Base-by-base conservation (phyloP, 2,329 filamentous ascomycete genomes). In the Dactylella cylindrospora region DNA sequence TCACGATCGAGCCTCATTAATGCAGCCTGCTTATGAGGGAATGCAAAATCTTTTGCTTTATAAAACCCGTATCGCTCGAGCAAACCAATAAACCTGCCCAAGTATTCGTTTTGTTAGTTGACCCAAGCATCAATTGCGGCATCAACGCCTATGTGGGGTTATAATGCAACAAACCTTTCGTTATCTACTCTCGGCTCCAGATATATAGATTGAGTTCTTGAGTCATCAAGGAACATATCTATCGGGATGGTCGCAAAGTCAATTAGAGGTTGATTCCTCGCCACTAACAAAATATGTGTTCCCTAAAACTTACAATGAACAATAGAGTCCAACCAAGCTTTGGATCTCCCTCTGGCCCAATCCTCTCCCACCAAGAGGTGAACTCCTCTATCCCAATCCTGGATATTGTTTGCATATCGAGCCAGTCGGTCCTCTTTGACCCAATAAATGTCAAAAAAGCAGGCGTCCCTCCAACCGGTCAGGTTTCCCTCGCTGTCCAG, bases 401-500 rank as follows among this genome's bases (percentile, higher is more conserved):
- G 81, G 0, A 84, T 82, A 2, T 80, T 79, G 17, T 79, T 79
- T 0, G 71, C 83, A 66, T 88, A 78, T 40, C 78, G 80, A 0
- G 88, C 89, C 0, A 98, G 72, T 0, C 78, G 75, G 70, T 97
- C 93, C 71, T 98, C 93, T 70, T 95, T 95, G 2, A 93, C 89
- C 91, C 93, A 98, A 75, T 98, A 98, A 26, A 98, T 80, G 75
- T 98, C 93, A 71, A 98, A 96, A 72, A 94, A 98, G 0, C 90
- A 93, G 28, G 50, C 28, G 49, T 65, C 45, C 49, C 43, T 44
- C 60, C 66, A 65, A 3, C n/a, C 19, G 1, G 51, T 64, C 13
- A 55, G 44, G 29, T 47, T 36, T 22, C 45, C 59, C 7, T 66
- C 51, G 5, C 29, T 23, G 12, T 61, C 53, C 2, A 67, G 22